Percentiles rank a stretch among this genome's conserved stretches.
Evolutionary conservation across 2,329 filamentous ascomycete genomes (phyloP).

Genomic region (Albophoma yamanashiensis): DNA sequence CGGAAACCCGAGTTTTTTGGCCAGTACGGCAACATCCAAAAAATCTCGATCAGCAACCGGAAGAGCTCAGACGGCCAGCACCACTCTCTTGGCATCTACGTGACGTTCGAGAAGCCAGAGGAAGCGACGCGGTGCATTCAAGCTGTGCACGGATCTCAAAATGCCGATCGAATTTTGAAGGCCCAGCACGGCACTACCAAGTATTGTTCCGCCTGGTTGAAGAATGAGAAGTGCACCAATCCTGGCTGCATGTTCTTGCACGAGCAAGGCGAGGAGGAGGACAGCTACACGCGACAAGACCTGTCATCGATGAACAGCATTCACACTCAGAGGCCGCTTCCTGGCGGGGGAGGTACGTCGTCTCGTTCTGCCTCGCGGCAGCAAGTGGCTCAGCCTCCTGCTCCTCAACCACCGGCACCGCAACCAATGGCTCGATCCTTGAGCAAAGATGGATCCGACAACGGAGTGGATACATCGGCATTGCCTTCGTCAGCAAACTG

Average conservation of each 20-base stretch:
- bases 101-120: constrained; percentile 89
- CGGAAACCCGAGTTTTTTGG: constrained; percentile 91
- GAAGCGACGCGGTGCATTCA: constrained; percentile 85
- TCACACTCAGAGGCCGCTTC: constrained; percentile 62
- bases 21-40: constrained; percentile 96
- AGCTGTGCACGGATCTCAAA: constrained; percentile 84
- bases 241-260: constrained; percentile 97
- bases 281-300: constrained; percentile 91
- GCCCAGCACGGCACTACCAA: constrained; percentile 84
- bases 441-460: constrained; percentile 68
- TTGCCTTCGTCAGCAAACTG: constrained; percentile 88
- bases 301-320: constrained; percentile 90
- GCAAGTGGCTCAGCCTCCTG: constrained; percentile 26
- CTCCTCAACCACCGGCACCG: constrained; percentile 29
- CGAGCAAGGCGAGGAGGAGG: constrained; percentile 94
- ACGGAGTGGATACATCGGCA: constrained; percentile 72
- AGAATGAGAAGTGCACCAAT: constrained; percentile 90
- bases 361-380: constrained; percentile 44
- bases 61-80: constrained; percentile 68
- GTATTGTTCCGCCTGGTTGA: constrained; percentile 94
- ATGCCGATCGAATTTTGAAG: constrained; percentile 76
- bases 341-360: constrained; percentile 34
- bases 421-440: constrained; percentile 63
- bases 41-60: constrained; percentile 95
- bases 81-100: constrained; percentile 90